Conservation (phyloP, 2,329 filamentous ascomycete genomes). For the Ophiostoma montium region DNA sequence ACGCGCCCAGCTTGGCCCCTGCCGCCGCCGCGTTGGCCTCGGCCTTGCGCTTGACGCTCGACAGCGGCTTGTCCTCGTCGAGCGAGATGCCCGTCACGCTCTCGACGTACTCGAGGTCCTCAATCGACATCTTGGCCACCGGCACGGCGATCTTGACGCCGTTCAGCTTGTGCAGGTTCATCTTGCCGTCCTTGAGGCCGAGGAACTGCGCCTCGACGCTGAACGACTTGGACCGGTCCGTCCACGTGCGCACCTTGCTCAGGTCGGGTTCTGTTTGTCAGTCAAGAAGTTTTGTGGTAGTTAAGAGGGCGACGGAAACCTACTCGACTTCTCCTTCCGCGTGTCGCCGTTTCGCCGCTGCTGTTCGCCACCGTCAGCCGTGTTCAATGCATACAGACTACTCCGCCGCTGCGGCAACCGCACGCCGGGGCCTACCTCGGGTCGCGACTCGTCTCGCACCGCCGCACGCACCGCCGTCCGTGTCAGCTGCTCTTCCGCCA, state of each 20-base stretch:
- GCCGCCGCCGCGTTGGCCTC: constrained; percentile 9
- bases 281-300: neutral
- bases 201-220: constrained; percentile 96
- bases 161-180: constrained; percentile 95
- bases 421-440: constrained; percentile 67
- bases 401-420: constrained; percentile 62
- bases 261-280: constrained; percentile 57
- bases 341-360: constrained; percentile 37
- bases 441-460: constrained; percentile 42
- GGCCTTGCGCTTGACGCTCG: constrained; percentile 57
- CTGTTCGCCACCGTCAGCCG: constrained; percentile 45
- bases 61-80: constrained; percentile 87
- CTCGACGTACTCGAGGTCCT: constrained; percentile 93
- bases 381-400: constrained; percentile 51
- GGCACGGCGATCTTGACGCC: constrained; percentile 97
- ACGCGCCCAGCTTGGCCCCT: constrained; percentile 38
- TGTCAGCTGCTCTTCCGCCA: constrained; percentile 72
- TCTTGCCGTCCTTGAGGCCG: constrained; percentile 79
- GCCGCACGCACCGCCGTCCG: constrained; percentile 60
- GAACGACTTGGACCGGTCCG: constrained; percentile 87
- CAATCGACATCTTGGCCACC: constrained; percentile 85
- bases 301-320: constrained; percentile 19
- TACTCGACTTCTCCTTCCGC: constrained; percentile 41
- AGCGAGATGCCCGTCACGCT: constrained; percentile 72
- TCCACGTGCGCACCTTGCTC: constrained; percentile 79